A percentile compares a stretch with the other conserved stretches of the same genome.
Evolutionary conservation across 139 green algal species (phyloP).

Genomic region (Chlamydomonas eustigma): DNA sequence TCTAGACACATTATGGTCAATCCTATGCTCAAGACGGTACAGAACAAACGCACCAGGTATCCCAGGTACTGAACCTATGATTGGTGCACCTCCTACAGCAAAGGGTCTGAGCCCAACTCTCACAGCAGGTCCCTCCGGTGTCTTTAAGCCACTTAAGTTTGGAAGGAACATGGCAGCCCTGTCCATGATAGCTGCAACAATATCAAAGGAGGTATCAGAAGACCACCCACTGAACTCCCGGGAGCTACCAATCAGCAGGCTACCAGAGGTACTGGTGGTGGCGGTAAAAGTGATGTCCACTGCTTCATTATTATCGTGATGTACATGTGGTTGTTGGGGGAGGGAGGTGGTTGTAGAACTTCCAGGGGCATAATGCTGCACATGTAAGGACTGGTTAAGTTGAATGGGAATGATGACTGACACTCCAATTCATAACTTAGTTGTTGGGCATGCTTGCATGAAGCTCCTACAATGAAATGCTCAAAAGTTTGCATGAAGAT

Average conservation of each 20-base stretch:
- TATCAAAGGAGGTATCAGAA: neutral
- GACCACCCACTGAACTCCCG: constrained; percentile 59
- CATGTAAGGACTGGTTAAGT: too few relatives aligned
- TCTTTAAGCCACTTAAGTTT: constrained; percentile 15
- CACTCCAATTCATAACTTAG: too few relatives aligned
- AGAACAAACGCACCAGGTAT: constrained; percentile 27
- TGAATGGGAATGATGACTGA: too few relatives aligned
- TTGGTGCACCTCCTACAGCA: constrained; percentile 43
- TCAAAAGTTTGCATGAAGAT: too few relatives aligned
- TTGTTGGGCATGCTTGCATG: too few relatives aligned
- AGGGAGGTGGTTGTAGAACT: too few relatives aligned
- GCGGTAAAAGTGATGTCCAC: constrained; percentile 76
- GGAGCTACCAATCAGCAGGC: constrained; percentile 52
- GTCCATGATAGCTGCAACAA: constrained; percentile 60
- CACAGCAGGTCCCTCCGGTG: constrained; percentile 3
- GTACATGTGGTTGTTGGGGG: too few relatives aligned
- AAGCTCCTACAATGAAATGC: too few relatives aligned
- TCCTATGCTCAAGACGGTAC: too few relatives aligned
- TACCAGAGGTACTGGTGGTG: constrained; percentile 54
- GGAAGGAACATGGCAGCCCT: constrained; percentile 57
- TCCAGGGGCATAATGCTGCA: too few relatives aligned
- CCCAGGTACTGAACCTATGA: constrained; percentile 51
- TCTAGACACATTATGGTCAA: too few relatives aligned
- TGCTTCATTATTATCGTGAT: too few relatives aligned
- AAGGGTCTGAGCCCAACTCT: constrained; percentile 61